Evolutionary conservation across 192 early-diverging fungal genomes (phyloP).

Genomic region (Coemansia sp.): DNA sequence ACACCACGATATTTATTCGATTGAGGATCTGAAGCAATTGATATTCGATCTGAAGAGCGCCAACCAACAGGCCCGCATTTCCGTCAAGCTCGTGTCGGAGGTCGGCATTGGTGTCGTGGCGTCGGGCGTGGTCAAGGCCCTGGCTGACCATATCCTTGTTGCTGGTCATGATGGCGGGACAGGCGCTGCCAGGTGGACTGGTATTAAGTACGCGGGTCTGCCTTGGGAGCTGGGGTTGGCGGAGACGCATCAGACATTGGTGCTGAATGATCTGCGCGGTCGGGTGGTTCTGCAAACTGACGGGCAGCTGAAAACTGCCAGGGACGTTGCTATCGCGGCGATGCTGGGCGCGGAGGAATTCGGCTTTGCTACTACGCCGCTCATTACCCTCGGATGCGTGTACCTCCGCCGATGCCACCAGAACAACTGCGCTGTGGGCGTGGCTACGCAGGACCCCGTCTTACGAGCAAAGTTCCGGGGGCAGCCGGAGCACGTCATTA

Average conservation of each 20-base stretch:
- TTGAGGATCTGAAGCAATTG: constrained; percentile 98
- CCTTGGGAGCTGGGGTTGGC: constrained; percentile 99
- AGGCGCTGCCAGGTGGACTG: constrained; percentile 95
- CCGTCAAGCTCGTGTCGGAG: constrained; percentile 97
- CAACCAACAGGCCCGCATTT: constrained; percentile 89
- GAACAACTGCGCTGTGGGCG: constrained; percentile 97
- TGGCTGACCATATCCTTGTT: constrained; percentile 94
- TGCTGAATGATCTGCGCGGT: constrained; percentile 94
- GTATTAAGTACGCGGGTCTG: constrained; percentile 98
- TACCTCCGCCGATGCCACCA: constrained; percentile 93
- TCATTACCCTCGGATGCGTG: constrained; percentile 95
- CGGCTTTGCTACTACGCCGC: constrained; percentile 98
- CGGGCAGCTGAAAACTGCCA: constrained; percentile 97
- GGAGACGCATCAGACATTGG: constrained; percentile 99
- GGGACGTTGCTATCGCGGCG: constrained; percentile 96
- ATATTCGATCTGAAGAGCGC: constrained; percentile 98
- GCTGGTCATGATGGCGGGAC: constrained; percentile 99
- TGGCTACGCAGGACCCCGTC: constrained; percentile 95
- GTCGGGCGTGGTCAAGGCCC: constrained; percentile 95
- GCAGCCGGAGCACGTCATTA: constrained; percentile 94
- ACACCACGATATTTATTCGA: constrained; percentile 99
- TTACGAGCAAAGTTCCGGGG: constrained; percentile 95
- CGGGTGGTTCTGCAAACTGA: constrained; percentile 97
- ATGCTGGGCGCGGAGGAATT: constrained; percentile 98
- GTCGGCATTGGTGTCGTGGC: constrained; percentile 98